Evolutionary conservation across 331 rosid genomes (phyloP).

Genomic region (Rosa hybrid): DNA sequence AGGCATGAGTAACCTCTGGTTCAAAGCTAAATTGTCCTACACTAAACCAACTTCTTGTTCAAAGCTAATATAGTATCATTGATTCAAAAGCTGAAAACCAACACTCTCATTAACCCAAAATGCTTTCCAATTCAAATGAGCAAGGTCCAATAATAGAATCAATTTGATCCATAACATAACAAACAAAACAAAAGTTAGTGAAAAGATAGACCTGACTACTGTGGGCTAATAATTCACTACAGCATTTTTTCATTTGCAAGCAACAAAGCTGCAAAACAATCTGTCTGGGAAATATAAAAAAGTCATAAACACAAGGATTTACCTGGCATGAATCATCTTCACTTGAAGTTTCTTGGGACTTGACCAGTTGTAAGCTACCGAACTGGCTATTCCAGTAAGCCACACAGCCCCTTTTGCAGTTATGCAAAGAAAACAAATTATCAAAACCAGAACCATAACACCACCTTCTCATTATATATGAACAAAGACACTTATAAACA

Average conservation of each 20-base stretch:
- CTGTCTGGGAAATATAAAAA: background rate
- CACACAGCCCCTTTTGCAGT: slow-evolving; percentile 65
- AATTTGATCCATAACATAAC: background rate
- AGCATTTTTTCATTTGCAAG: background rate
- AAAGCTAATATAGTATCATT: background rate
- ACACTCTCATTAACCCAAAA: background rate
- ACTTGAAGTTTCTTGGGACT: slow-evolving; percentile 94
- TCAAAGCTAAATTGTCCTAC: background rate
- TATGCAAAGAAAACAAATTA: background rate
- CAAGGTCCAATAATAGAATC: background rate
- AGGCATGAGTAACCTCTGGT: background rate
- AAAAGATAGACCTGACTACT: background rate
- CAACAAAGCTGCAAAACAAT: background rate
- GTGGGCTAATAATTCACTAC: background rate
- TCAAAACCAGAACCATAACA: slow-evolving; percentile 5
- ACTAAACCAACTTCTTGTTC: background rate
- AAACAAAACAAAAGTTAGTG: background rate
- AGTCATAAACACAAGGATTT: background rate
- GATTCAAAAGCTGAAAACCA: background rate
- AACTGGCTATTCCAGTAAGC: slow-evolving; percentile 87
- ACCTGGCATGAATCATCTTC: slow-evolving; percentile 96
- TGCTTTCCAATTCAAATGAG: background rate
- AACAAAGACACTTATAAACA: background rate
- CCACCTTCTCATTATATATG: background rate
- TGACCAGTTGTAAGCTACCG: slow-evolving; percentile 97